Percentiles rank a stretch among this genome's conserved stretches.
Evolutionary conservation across 2,329 filamentous ascomycete genomes (phyloP).

Genomic region (Lasiodiplodia gonubiensis): DNA sequence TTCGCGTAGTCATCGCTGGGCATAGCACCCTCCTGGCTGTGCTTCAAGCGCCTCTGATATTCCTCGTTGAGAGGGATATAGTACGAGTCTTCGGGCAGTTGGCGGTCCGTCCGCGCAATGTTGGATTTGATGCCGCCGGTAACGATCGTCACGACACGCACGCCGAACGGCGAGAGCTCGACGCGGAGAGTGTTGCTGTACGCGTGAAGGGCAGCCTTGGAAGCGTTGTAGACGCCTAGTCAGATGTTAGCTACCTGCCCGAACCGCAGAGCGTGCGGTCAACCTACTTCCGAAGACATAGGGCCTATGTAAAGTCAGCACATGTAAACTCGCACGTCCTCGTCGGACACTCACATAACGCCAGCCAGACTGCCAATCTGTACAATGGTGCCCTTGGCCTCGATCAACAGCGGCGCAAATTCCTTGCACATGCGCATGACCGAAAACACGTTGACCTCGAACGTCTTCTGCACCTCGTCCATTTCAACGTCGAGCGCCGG

Average conservation of each 20-base stretch:
- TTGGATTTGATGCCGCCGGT: slow-evolving; percentile 67
- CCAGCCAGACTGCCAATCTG: slow-evolving; percentile 54
- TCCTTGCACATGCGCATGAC: slow-evolving; percentile 64
- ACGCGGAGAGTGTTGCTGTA: slow-evolving; percentile 48
- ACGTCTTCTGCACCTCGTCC: slow-evolving; percentile 53
- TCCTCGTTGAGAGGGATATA: slow-evolving; percentile 59
- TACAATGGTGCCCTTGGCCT: slow-evolving; percentile 52
- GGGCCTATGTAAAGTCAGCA: slow-evolving; percentile 30
- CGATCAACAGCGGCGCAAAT: slow-evolving; percentile 61
- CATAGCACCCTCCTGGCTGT: slow-evolving; percentile 62
- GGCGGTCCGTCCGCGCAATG: slow-evolving; percentile 60
- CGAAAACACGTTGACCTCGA: slow-evolving; percentile 63
- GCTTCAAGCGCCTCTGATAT: slow-evolving; percentile 57
- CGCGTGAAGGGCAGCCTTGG: slow-evolving; percentile 37
- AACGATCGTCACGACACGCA: slow-evolving; percentile 55
- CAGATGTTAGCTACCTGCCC: slow-evolving; percentile 62
- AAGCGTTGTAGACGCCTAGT: slow-evolving; percentile 39
- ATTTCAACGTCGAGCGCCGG: slow-evolving; percentile 62
- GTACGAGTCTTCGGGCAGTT: slow-evolving; percentile 54
- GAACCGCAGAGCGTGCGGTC: slow-evolving; percentile 60
- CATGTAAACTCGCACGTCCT: neutral
- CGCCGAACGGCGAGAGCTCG: slow-evolving; percentile 59
- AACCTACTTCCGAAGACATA: slow-evolving; percentile 53
- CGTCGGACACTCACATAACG: slow-evolving; percentile 39
- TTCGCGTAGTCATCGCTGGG: slow-evolving; percentile 59